phyloP scores from a whole-genome alignment of 352 stramenopile genomes.

The Pythium pyrilobum region DNA sequence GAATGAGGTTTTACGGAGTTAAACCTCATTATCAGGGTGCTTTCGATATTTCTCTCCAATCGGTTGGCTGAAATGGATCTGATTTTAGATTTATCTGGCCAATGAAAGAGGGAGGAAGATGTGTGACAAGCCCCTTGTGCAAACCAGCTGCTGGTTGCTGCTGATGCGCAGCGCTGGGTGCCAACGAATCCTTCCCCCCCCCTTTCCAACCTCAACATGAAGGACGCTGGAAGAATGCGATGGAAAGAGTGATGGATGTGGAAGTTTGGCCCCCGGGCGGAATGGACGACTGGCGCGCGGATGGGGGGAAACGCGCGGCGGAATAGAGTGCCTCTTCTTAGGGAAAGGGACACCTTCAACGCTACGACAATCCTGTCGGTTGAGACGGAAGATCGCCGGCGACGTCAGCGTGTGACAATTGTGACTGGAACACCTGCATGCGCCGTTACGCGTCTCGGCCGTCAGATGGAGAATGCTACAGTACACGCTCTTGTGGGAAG shows the following conservation, averaged over 20 bases:
- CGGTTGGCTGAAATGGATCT: conserved; percentile 16
- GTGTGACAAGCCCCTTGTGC: conserved; percentile 3
- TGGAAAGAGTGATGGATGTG: conserved; percentile 4
- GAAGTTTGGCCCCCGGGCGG: neutral
- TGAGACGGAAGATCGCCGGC: too few relatives aligned
- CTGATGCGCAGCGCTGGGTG: neutral
- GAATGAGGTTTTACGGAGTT: conserved; percentile 10
- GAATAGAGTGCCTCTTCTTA: too few relatives aligned
- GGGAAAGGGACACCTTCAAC: too few relatives aligned
- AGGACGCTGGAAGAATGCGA: neutral
- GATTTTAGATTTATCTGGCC: neutral
- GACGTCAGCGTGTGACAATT: too few relatives aligned
- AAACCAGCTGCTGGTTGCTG: neutral
- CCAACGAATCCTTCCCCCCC: too few relatives aligned
- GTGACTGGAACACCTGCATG: too few relatives aligned
- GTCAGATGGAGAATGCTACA: too few relatives aligned
- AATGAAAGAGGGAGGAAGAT: conserved; percentile 2
- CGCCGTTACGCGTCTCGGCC: too few relatives aligned
- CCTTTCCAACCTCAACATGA: neutral
- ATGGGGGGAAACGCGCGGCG: too few relatives aligned
- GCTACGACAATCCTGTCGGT: too few relatives aligned
- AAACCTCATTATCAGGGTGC: conserved; percentile 17
- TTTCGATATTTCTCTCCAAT: neutral
- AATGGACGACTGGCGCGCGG: too few relatives aligned
- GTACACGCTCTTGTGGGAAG: too few relatives aligned